phyloP scores from a whole-genome alignment of 768 basidiomycete species.

The Suillus hirtellus region DNA sequence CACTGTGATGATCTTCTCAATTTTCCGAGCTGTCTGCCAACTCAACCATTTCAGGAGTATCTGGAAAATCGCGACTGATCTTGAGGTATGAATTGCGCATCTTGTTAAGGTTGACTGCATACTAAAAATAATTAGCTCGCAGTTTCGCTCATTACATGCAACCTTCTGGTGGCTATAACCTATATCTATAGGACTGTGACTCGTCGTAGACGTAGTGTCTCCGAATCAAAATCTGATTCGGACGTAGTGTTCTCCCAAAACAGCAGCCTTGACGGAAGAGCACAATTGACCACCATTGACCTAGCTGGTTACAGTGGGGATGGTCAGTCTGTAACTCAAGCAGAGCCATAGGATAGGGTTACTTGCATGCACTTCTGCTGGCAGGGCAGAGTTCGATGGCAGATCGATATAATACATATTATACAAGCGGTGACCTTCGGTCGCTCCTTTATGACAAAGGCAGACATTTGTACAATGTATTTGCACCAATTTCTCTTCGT shows the following conservation, averaged over 20 bases:
- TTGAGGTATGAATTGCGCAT: slow-evolving; percentile 39
- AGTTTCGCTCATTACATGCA: slow-evolving; percentile 42
- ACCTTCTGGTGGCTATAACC: slow-evolving; percentile 41
- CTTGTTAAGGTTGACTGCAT: neutral
- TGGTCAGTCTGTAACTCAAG: neutral
- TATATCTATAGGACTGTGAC: slow-evolving; percentile 29
- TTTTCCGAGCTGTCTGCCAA: slow-evolving; percentile 43
- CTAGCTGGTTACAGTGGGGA: neutral
- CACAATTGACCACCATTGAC: neutral
- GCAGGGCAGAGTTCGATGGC: neutral
- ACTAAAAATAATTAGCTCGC: slow-evolving; percentile 26
- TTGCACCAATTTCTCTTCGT: too few species aligned
- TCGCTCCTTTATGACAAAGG: too few species aligned
- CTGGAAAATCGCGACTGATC: slow-evolving; percentile 33
- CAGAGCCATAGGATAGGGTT: neutral
- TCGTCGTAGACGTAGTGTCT: neutral
- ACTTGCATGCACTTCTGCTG: neutral
- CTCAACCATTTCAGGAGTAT: slow-evolving; percentile 30
- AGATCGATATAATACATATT: neutral
- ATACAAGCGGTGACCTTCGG: neutral
- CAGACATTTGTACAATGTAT: too few species aligned
- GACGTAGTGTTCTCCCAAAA: neutral
- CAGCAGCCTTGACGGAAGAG: neutral
- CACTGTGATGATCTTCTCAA: slow-evolving; percentile 44
- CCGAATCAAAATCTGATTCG: neutral